Evolutionary conservation across 2,329 filamentous ascomycete genomes (phyloP).

Genomic region (Penicillium sp.): DNA sequence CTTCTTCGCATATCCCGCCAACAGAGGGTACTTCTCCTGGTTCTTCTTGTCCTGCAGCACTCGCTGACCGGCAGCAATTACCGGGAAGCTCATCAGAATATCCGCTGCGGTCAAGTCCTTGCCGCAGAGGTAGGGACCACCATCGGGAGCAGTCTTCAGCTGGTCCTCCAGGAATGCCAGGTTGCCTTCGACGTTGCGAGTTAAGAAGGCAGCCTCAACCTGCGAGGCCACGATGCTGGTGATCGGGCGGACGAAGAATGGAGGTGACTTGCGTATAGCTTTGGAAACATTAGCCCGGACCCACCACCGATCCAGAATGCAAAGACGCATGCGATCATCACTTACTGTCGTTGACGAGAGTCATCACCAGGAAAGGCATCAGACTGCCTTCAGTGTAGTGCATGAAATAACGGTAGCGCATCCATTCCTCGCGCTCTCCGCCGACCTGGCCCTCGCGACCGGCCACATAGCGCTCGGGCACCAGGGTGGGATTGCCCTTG

Average conservation of each 20-base stretch:
- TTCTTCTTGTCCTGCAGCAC: constrained; percentile 35
- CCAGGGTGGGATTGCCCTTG: constrained; percentile 36
- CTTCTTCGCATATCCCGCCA: constrained; percentile 37
- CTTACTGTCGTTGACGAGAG: constrained; percentile 60
- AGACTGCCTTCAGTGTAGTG: constrained; percentile 84
- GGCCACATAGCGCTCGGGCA: constrained; percentile 51
- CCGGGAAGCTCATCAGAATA: constrained; percentile 48
- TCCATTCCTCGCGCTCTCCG: constrained; percentile 59
- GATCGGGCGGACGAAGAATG: constrained; percentile 68
- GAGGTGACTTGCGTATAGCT: constrained; percentile 35
- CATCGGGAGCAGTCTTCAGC: constrained; percentile 42
- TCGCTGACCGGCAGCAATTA: constrained; percentile 39
- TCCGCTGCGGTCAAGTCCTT: constrained; percentile 45
- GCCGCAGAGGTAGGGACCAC: constrained; percentile 44
- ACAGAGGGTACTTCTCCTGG: constrained; percentile 37
- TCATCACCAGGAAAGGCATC: constrained; percentile 68
- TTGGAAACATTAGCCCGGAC: neutral
- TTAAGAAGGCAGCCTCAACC: constrained; percentile 41
- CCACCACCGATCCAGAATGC: neutral
- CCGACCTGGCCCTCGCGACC: constrained; percentile 56
- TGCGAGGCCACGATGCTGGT: constrained; percentile 54
- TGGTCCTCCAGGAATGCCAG: constrained; percentile 48
- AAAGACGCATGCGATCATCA: constrained; percentile 3
- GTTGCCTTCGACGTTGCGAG: constrained; percentile 42
- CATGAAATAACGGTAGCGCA: constrained; percentile 67